phyloP scores from a whole-genome alignment of 345 rosid genomes.

The Corymbia maculata region DNA sequence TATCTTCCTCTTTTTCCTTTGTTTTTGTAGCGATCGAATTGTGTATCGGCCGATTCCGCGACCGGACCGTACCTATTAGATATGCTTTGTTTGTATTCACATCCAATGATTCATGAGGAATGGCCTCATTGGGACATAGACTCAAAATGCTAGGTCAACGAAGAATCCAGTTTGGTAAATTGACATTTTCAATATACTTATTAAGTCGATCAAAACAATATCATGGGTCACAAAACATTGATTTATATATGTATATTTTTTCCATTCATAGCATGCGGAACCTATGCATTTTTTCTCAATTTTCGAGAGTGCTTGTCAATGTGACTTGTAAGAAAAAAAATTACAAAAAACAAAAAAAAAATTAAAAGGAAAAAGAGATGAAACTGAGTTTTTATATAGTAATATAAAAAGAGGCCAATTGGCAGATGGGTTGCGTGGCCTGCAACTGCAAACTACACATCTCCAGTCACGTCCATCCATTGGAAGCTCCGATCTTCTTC shows the following conservation, averaged over 20 bases:
- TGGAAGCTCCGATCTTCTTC: not conserved
- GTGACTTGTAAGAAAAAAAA: fast-evolving
- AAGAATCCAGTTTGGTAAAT: not conserved
- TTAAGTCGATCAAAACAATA: fast-evolving
- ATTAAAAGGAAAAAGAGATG: not conserved
- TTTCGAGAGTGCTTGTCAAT: not conserved
- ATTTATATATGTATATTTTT: no score
- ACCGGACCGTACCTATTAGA: fast-evolving
- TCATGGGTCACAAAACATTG: not conserved
- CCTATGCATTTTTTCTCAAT: no score
- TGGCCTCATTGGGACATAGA: not conserved
- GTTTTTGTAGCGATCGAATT: not conserved
- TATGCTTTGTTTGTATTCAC: no score
- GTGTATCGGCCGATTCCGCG: fast-evolving
- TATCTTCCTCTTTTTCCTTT: not conserved
- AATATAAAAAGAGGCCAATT: not conserved
- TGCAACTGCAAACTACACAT: not conserved
- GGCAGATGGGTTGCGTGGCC: not conserved
- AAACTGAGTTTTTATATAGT: not conserved
- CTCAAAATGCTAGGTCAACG: not conserved
- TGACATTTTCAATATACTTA: fast-evolving
- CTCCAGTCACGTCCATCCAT: not conserved
- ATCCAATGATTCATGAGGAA: not conserved
- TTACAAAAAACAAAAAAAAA: not conserved
- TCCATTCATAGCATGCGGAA: not conserved